Base-by-base conservation (phyloP, 768 basidiomycete genomes). In the Lentinula lateritia region DNA sequence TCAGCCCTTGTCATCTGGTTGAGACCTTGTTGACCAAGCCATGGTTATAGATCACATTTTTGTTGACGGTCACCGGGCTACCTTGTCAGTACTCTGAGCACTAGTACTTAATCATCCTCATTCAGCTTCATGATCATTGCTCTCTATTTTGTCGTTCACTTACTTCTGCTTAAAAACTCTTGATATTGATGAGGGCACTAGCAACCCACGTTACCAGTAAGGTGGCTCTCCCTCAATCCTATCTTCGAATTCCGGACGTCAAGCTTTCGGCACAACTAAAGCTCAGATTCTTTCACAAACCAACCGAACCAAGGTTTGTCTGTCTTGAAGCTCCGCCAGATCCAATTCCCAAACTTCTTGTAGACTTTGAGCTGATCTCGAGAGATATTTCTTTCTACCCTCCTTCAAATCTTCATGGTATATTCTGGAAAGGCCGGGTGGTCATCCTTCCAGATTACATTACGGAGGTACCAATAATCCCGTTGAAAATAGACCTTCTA, bases 401-500 rank as follows among this genome's bases (percentile, higher is more conserved):
- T 56, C 55, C 5, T 28, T 28, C 28, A 28, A 28, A 28, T 28
- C 28, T 28, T 23, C 23, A 1, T 42, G 55, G 43, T 6, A 9
- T 56, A 42, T 66, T 82, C 8, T 83, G 84, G 63, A 80, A 84
- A 56, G 75, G 78, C 52, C 76, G 82, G 41, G 82, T 84, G 1
- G 82, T 86, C 50, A 13, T 9, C 16, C 28, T 6, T 35, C 15
- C n/a, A 32, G 16, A 10, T 52, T 52, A n/a, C 32, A 52, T 52
- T 48, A 48, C 9, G 3, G 3, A 23, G 6, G 42, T 43, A 4
- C 16, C 6, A 2, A 6, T 7, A n/a, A 1, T 39, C 2, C 6
- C 16, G 42, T 43, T 43, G 42, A n/a, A 43, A 45, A 15, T 18
- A 45, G 13, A 45, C 13, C n/a, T 45, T 15, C 13, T 45, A 15